Conservation (phyloP, 192 early-diverging fungal species). For the Rhizoclosmatium globosum region DNA sequence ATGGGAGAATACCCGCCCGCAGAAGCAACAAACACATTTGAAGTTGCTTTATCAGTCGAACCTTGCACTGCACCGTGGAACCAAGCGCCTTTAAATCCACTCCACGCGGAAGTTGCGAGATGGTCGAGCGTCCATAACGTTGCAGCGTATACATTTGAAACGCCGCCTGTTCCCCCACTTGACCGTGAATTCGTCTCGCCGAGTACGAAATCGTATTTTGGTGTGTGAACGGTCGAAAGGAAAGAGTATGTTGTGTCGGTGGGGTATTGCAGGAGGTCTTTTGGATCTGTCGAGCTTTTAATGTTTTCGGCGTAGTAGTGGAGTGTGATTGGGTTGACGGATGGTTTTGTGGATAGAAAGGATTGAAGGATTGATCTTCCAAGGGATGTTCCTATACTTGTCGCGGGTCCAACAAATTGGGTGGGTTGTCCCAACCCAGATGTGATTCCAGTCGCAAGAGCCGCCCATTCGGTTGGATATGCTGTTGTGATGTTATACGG, state of each 20-base stretch:
- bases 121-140: constrained; percentile 6
- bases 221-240: neutral
- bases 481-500: too few species aligned
- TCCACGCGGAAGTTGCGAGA: constrained; percentile 13
- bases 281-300: neutral
- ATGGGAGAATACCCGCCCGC: neutral
- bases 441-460: too few species aligned
- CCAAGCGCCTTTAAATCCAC: neutral
- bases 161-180: neutral
- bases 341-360: neutral
- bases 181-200: constrained; percentile 4
- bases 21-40: neutral
- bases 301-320: constrained; percentile 3
- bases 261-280: neutral
- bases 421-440: too few species aligned
- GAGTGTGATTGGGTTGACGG: neutral
- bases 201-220: neutral
- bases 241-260: constrained; percentile 1
- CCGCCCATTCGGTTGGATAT: too few species aligned
- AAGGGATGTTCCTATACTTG: too few species aligned
- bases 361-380: neutral
- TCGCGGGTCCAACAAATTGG: too few species aligned
- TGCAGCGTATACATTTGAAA: neutral
- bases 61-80: constrained; percentile 7
- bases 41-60: neutral